Evolutionary conservation across 768 basidiomycete genomes (phyloP).

Genomic region (Termitomyces sp.): DNA sequence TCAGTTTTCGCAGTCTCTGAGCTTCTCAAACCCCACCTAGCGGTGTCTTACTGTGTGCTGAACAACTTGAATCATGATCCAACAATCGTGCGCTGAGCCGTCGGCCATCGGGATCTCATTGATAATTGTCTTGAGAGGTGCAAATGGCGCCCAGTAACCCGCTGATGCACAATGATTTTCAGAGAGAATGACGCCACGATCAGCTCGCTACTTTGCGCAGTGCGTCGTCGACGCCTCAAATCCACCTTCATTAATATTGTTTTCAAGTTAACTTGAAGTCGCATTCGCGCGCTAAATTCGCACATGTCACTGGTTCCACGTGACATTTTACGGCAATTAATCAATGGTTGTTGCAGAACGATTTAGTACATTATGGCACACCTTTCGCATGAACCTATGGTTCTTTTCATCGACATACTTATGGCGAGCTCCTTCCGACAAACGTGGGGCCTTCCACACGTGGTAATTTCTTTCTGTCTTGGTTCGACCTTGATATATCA

Average conservation of each 20-base stretch:
- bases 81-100: neutral
- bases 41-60: neutral
- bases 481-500: neutral
- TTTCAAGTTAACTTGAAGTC: neutral
- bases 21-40: neutral
- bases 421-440: neutral
- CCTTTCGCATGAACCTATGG: neutral
- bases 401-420: neutral
- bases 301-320: neutral
- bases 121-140: neutral
- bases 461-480: neutral
- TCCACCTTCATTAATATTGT: too few species aligned
- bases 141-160: neutral
- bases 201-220: neutral
- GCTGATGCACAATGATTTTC: neutral
- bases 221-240: neutral
- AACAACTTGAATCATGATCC: neutral
- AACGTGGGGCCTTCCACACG: neutral
- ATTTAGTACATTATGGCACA: neutral
- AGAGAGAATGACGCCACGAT: neutral
- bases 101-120: neutral
- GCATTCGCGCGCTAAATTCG: neutral
- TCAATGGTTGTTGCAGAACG: neutral
- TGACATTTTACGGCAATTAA: too few species aligned
- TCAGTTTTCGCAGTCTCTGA: neutral